Percentiles rank a stretch among this genome's conserved stretches.
These are phyloP conservation scores for Colletotrichum noveboracense DNA, from an alignment of 2,329 filamentous ascomycete genomes.

Conservation along the genomic window DNA sequence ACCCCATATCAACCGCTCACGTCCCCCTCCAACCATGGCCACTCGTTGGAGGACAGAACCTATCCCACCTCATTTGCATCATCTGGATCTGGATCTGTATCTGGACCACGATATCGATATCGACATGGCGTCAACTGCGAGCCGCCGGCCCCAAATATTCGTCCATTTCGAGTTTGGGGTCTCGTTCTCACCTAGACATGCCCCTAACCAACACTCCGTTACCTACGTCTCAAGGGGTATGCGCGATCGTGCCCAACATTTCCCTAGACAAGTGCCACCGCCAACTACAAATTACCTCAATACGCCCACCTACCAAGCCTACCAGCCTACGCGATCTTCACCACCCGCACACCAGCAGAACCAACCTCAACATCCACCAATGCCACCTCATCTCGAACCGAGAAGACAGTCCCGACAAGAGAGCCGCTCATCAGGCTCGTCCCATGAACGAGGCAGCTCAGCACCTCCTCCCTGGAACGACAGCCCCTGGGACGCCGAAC, in stretches of 20 bases:
- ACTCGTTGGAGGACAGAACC: conserved; percentile 21
- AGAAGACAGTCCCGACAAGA: conserved; percentile 20
- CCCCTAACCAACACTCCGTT: conserved; percentile 48
- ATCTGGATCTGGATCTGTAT: background rate
- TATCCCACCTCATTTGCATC: conserved; percentile 26
- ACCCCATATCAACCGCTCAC: conserved; percentile 8
- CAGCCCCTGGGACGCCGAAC: conserved; percentile 50
- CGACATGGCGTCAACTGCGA: conserved; percentile 28
- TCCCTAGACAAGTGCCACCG: conserved; percentile 51
- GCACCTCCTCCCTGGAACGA: conserved; percentile 54
- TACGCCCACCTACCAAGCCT: background rate
- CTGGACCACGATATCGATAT: background rate
- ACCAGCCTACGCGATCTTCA: conserved; percentile 17
- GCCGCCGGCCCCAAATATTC: conserved; percentile 49
- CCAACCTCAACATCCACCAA: conserved; percentile 11
- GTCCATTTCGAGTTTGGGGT: conserved; percentile 58
- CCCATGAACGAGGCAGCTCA: conserved; percentile 52
- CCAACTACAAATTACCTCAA: conserved; percentile 50
- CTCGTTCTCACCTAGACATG: conserved; percentile 50
- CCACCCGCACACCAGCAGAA: conserved; percentile 23
- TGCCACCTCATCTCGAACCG: conserved; percentile 13
- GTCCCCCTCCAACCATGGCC: conserved; percentile 25
- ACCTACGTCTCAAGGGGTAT: conserved; percentile 53
- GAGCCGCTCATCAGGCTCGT: conserved; percentile 25
- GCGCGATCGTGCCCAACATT: conserved; percentile 43